Percentiles rank a stretch among this genome's conserved stretches.
Evolutionary conservation across 2,329 filamentous ascomycete genomes (phyloP).

Genomic region (Botrytis hyacinthi): DNA sequence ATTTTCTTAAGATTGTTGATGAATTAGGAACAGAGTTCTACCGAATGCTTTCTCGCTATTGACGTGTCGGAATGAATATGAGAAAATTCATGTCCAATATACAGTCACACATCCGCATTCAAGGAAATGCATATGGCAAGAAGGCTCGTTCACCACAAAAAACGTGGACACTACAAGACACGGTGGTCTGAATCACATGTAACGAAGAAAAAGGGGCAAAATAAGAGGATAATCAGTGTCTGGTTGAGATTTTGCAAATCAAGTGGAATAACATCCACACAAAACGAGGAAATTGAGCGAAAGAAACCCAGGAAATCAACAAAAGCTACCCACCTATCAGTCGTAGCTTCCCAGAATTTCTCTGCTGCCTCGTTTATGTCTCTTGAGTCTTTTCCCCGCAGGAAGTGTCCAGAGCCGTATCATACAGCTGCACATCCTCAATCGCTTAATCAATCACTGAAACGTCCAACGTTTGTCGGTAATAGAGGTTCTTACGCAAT

Average conservation of each 20-base stretch:
- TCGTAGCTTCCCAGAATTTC: neutral
- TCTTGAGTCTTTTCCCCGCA: neutral
- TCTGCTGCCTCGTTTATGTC: neutral
- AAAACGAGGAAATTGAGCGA: neutral
- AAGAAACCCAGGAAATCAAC: neutral
- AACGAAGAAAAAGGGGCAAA: neutral
- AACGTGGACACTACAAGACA: neutral
- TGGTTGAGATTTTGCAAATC: neutral
- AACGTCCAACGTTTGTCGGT: neutral
- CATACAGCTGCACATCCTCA: neutral
- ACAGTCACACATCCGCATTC: neutral
- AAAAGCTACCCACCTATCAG: neutral
- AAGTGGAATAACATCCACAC: neutral
- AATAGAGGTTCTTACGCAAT: neutral
- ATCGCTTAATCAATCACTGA: neutral
- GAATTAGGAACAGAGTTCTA: neutral
- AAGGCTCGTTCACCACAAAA: neutral
- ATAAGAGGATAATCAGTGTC: neutral
- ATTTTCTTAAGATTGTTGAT: neutral
- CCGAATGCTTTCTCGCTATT: neutral
- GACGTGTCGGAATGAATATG: neutral
- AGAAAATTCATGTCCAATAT: neutral
- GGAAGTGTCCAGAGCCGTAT: neutral
- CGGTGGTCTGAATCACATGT: neutral
- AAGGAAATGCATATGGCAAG: neutral